Evolutionary conservation across 140 eudicot species (phyloP).

Genomic region (Bidens hawaiensis): DNA sequence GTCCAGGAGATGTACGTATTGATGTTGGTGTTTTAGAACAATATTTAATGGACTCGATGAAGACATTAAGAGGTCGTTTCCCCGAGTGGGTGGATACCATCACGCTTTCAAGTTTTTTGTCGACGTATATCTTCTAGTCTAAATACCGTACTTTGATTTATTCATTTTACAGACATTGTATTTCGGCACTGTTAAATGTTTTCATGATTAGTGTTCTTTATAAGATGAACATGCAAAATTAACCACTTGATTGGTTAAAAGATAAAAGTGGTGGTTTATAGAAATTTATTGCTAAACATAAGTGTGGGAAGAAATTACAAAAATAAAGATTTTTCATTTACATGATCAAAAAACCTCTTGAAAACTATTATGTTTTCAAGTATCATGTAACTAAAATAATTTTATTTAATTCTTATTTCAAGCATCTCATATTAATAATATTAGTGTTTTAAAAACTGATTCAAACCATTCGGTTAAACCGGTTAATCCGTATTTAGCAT

Average conservation of each 20-base stretch:
- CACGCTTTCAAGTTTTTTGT: slow-evolving; percentile 70
- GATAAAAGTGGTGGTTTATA: neutral
- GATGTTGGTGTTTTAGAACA: slow-evolving; percentile 84
- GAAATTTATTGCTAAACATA: neutral
- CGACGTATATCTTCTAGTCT: slow-evolving; percentile 55
- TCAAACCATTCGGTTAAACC: no score
- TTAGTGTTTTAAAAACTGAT: no score
- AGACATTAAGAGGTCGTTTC: slow-evolving; percentile 57
- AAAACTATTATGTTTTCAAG: no score
- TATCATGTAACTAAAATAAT: no score
- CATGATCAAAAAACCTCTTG: no score
- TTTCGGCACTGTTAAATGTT: neutral
- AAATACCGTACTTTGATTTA: neutral
- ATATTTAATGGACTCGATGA: slow-evolving; percentile 53
- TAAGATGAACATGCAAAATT: slow-evolving; percentile 5
- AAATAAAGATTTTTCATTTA: neutral
- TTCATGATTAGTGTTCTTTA: neutral
- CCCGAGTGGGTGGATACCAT: slow-evolving; percentile 88
- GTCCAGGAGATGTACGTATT: slow-evolving; percentile 58
- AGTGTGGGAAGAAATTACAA: neutral
- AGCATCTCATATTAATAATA: no score
- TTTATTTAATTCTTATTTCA: no score
- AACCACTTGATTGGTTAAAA: neutral
- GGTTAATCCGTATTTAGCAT: no score
- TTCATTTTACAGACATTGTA: slow-evolving; percentile 22